Evolutionary conservation across 2,329 filamentous ascomycete genomes (phyloP).

Genomic region (Clonostachys solani): DNA sequence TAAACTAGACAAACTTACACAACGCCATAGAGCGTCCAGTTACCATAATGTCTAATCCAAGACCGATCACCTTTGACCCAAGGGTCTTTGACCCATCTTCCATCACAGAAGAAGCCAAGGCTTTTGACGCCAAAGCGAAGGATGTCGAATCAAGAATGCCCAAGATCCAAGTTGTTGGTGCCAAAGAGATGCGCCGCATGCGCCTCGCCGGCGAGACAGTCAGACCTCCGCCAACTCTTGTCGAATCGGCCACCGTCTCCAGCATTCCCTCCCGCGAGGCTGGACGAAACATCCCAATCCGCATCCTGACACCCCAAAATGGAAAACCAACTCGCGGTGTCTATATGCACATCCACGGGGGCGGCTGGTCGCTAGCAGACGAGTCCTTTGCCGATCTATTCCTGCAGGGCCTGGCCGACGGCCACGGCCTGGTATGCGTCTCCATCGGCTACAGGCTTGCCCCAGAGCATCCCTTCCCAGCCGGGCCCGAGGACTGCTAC

Average conservation of each 20-base stretch:
- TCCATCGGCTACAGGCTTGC: slow-evolving; percentile 3
- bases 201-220: not conserved
- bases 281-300: slow-evolving; percentile 1
- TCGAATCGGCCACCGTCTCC: not conserved
- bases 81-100: not conserved
- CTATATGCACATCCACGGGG: slow-evolving; percentile 2
- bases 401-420: slow-evolving; percentile 59
- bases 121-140: not conserved
- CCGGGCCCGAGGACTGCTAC: slow-evolving; percentile 3
- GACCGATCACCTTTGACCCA: not conserved
- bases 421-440: slow-evolving; percentile 62
- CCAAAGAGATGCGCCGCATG: not conserved
- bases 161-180: not conserved
- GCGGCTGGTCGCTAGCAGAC: not conserved
- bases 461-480: slow-evolving; percentile 3
- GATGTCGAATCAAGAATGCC: not conserved
- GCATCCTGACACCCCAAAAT: not conserved
- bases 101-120: not conserved
- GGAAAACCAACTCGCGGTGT: not conserved
- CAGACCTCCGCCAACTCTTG: not conserved
- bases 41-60: too few relatives aligned
- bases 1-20: too few relatives aligned
- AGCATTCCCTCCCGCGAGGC: not conserved
- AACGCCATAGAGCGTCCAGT: too few relatives aligned
- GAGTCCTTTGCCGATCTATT: not conserved